Conservation (phyloP, 225 moss, liverwort and hornwort species). For the Physcomitrium patens region DNA sequence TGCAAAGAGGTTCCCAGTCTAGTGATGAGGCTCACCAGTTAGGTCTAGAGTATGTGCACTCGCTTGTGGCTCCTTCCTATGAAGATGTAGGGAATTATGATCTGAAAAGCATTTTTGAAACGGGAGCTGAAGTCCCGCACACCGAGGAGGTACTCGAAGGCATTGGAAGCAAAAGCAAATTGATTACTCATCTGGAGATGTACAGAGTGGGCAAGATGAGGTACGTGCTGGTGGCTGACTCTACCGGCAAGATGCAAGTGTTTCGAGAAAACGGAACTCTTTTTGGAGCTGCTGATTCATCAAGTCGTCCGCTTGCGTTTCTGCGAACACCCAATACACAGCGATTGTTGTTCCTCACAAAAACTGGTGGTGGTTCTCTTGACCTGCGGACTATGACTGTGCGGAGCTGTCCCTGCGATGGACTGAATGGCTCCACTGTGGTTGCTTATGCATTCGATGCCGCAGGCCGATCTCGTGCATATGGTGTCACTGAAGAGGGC, state of each 20-base stretch:
- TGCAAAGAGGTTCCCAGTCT: conserved; percentile 51
- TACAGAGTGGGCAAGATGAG: conserved; percentile 90
- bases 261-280: conserved; percentile 86
- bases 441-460: conserved; percentile 83
- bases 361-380: conserved; percentile 78
- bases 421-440: conserved; percentile 71
- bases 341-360: conserved; percentile 80
- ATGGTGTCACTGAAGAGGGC: conserved; percentile 79
- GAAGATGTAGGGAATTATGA: conserved; percentile 21
- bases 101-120: conserved; percentile 43
- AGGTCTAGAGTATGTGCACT: conserved; percentile 63
- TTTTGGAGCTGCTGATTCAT: conserved; percentile 69
- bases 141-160: conserved; percentile 23
- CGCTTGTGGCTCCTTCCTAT: conserved; percentile 55
- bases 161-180: conserved; percentile 26
- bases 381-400: conserved; percentile 88
- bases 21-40: conserved; percentile 63
- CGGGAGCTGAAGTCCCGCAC: conserved; percentile 18
- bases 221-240: conserved; percentile 76
- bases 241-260: conserved; percentile 76
- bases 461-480: conserved; percentile 74
- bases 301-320: conserved; percentile 80
- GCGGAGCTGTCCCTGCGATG: conserved; percentile 77
- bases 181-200: conserved; percentile 74
- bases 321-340: conserved; percentile 79